Evolutionary conservation across 768 basidiomycete species (phyloP).

Genomic region (Tephrocybe sp.): DNA sequence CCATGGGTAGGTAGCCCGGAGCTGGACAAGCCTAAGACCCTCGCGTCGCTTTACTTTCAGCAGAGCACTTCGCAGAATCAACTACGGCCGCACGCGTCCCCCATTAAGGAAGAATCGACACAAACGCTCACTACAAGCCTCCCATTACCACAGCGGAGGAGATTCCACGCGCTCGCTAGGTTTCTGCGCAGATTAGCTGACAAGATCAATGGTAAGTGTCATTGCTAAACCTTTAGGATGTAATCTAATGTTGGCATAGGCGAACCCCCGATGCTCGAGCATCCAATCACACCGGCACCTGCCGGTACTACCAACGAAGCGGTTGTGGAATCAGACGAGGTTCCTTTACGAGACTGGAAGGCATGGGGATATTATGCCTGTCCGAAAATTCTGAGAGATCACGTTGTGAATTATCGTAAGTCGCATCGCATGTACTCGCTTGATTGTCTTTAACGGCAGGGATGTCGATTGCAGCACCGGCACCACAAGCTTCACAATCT

Average conservation of each 20-base stretch:
- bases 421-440: background rate
- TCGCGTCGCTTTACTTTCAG: slow-evolving; percentile 22
- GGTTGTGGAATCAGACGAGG: background rate
- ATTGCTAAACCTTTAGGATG: background rate
- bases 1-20: slow-evolving; percentile 28
- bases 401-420: slow-evolving; percentile 45
- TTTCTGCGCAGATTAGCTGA: slow-evolving; percentile 6
- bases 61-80: background rate
- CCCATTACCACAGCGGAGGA: background rate
- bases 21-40: slow-evolving; percentile 19
- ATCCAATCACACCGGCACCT: no score
- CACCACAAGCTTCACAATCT: slow-evolving; percentile 19
- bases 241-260: background rate
- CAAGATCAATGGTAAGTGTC: slow-evolving; percentile 8
- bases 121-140: background rate
- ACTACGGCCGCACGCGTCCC: background rate
- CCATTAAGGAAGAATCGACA: background rate
- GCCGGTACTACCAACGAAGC: background rate
- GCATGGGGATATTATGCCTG: slow-evolving; percentile 56
- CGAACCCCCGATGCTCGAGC: background rate
- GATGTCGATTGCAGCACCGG: slow-evolving; percentile 17
- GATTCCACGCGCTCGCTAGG: background rate
- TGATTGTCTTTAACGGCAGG: no score
- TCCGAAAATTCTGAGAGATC: slow-evolving; percentile 39
- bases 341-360: slow-evolving; percentile 43